Base-by-base conservation (phyloP, 2,329 filamentous ascomycete species). In the Boeremia exigua region DNA sequence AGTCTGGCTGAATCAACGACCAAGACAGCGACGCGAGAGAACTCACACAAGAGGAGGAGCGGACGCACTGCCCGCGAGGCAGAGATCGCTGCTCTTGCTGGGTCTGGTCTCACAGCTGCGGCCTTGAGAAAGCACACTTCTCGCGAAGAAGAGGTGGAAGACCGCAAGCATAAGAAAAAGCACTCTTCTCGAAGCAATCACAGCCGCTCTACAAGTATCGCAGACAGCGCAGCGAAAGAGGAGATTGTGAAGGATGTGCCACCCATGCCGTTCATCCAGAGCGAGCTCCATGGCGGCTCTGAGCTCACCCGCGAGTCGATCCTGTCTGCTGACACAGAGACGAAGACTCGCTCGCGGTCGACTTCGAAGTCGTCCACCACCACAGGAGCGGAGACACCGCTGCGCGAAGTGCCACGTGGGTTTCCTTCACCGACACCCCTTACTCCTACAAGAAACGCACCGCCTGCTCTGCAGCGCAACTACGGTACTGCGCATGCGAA, bases 231-330 rank as follows among this genome's bases (percentile, higher is more conserved):
- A 2, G 84, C 85, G 49, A 78, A 64, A 33, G 67, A 84, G 84
- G 55, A 58, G 25, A 67, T 82, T 84, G 56, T 80, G 75, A 64
- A 66, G 42, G 54, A 63, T n/a, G 84, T 90, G 12, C 89, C 92
- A 6, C 91, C 91, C 6, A 92, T 97, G 88, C 94, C 94, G 2
- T 69, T 73, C 40, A 82, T 96, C 59, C 88, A 90, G 75, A 96
- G 93, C 75, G 91, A 92, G 52, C 85, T 96, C 54, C 89, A 91
- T 62, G 86, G 90, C 34, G 86, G 90, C 37, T 96, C 94, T 0
- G 93, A 97, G 47, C 77, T 97, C 51, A 98, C 94, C 0, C 84
- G 94, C 65, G 89, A 89, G 14, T 97, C 94, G 0, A 91, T 98
- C 49, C 78, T 95, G 15, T 95, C 93, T 5, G 90, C 91, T 28